Base-by-base conservation (phyloP, 2,329 filamentous ascomycete species). In the Trichoderma hamatum region DNA sequence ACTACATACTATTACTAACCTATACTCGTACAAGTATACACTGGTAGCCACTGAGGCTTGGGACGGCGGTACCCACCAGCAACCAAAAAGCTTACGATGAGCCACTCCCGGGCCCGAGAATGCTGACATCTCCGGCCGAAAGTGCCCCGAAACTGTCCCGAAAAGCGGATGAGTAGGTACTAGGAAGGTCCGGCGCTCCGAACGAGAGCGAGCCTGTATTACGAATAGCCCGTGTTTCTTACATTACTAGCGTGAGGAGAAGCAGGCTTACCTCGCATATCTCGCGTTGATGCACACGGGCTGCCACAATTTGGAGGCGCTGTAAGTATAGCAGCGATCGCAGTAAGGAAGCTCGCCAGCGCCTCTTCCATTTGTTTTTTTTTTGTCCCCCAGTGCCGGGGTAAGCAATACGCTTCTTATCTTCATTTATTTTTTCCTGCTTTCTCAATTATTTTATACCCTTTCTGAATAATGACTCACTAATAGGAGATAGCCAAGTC, bases 101-200 rank as follows among this genome's bases (percentile, higher is more conserved):
- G 36, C 62, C 49, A 39, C 52, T 58, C 24, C 60, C 67, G 67
- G 67, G 24, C 67, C 67, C 67, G 67, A 69, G 56, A 24, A 26
- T 34, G 24, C 26, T 46, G 56, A 62, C 34, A 36, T 58, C 63
- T 64, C 67, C 67, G 67, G 60, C 67, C 67, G 67, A 69, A 56
- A 21, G 67, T 43, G 21, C 19, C 60, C 67, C 67, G 67, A 69
- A 24, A 64, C 67, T 64, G 36, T 32, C 51, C 60, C 51, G 52
- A 69, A 64, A 69, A 56, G 19, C 36, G 67, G 59, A 55, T 46
- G 54, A 34, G 46, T 24, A 49, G 46, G 46, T 21, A 6, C 3
- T n/a, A 5, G 13, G 14, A 16, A 24, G 24, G 36, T 28, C 39
- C 51, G 63, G 28, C 34, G 28, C 34, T 54, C 63, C 63, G 63